Conservation (phyloP, 257 asterid genomes). For the Plectranthus barbatus region DNA sequence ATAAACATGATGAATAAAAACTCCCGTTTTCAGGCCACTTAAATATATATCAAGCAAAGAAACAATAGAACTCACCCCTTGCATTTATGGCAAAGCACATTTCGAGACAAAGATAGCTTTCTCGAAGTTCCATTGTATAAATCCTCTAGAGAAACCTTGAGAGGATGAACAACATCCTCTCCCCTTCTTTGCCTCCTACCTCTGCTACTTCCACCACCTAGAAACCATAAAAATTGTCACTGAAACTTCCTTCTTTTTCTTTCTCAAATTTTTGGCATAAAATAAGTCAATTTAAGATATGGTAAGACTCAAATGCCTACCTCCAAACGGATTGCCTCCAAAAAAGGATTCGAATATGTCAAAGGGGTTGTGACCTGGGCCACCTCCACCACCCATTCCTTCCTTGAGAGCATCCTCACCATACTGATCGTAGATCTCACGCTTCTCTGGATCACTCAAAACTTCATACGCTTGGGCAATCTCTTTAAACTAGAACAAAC, state of each 20-base stretch:
- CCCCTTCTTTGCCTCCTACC: slow-evolving; percentile 92
- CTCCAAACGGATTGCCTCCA: slow-evolving; percentile 77
- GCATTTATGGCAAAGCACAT: slow-evolving; percentile 70
- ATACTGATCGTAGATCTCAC: slow-evolving; percentile 78
- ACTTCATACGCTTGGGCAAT: slow-evolving; percentile 90
- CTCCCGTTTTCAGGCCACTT: no score
- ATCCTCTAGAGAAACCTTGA: slow-evolving; percentile 86
- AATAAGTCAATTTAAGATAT: not conserved
- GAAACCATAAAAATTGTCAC: not conserved
- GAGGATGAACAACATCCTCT: slow-evolving; percentile 84
- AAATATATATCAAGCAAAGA: not conserved
- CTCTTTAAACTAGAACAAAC: slow-evolving; percentile 59
- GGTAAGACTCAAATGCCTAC: slow-evolving; percentile 24
- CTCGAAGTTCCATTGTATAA: slow-evolving; percentile 74
- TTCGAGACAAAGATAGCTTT: slow-evolving; percentile 84
- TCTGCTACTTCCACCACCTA: slow-evolving; percentile 88
- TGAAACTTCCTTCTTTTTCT: not conserved
- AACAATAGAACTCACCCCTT: slow-evolving; percentile 51
- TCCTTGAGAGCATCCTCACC: slow-evolving; percentile 94
- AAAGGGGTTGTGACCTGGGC: slow-evolving; percentile 62
- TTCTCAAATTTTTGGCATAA: not conserved
- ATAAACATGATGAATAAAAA: no score
- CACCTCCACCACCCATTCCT: slow-evolving; percentile 87
- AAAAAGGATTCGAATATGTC: slow-evolving; percentile 72
- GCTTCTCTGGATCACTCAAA: slow-evolving; percentile 72